Conservation (phyloP, 257 asterid species). For the Ligustrum vulgare region DNA sequence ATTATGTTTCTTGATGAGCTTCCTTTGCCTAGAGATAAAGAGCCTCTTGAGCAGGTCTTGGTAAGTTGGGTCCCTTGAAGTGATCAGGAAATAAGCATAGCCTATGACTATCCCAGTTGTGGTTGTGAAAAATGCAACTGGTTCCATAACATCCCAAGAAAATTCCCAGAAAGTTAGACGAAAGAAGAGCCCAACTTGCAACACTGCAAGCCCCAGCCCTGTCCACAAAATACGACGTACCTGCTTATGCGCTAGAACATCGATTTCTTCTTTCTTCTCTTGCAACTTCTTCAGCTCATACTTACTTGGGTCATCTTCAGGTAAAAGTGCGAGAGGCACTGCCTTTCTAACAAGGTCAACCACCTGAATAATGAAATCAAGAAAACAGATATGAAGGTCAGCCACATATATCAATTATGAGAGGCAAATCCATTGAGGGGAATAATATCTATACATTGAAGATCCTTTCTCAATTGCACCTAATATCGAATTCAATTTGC, state of each 20-base stretch:
- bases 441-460: no score
- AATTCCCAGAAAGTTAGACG: slow-evolving; percentile 73
- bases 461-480: no score
- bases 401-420: no score
- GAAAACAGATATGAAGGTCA: not conserved
- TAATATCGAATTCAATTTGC: no score
- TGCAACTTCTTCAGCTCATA: slow-evolving; percentile 44
- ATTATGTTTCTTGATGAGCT: slow-evolving; percentile 41
- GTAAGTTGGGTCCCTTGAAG: slow-evolving; percentile 57
- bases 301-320: slow-evolving; percentile 39
- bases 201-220: slow-evolving; percentile 46
- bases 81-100: slow-evolving; percentile 55
- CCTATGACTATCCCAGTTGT: slow-evolving; percentile 46
- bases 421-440: no score
- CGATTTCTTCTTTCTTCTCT: slow-evolving; percentile 48
- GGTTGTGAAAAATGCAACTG: slow-evolving; percentile 55
- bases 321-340: slow-evolving; percentile 59
- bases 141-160: slow-evolving; percentile 83
- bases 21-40: slow-evolving; percentile 52
- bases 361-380: slow-evolving; percentile 40
- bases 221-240: slow-evolving; percentile 57
- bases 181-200: slow-evolving; percentile 50
- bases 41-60: slow-evolving; percentile 63
- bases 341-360: slow-evolving; percentile 73
- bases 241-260: slow-evolving; percentile 50